Base-by-base conservation (phyloP, 768 basidiomycete species). In the Serendipita indica region DNA sequence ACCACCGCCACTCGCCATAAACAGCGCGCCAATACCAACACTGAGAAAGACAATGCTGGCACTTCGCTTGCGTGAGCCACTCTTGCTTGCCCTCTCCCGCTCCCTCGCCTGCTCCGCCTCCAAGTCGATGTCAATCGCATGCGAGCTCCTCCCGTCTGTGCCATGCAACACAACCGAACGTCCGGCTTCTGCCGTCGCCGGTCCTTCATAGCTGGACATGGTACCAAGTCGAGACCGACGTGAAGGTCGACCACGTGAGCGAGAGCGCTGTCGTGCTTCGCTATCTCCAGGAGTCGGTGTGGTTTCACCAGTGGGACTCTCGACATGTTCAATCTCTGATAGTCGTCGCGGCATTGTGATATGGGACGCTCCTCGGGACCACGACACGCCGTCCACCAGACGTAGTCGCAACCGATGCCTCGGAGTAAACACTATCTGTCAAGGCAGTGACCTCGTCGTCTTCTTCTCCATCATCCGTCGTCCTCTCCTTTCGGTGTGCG, bases 1-100 rank as follows among this genome's bases (percentile, higher is more conserved):
- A n/a, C 41, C 18, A 34, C 22, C 14, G 18, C 2, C 28, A 10
- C 60, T 49, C 32, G 33, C 22, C 22, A 56, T 33, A 6, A 33
- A 35, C 13, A 46, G 37, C 28, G 39, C 52, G 41, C 57, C 30
- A 27, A n/a, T 13, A 0, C 22, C n/a, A 10, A 79, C 74, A 34
- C 86, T 79, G 62, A 96, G 73, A 64, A 96, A 88, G 18, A 93
- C 79, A 73, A 94, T 83, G 1, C 81, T 81, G 3, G 84, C 83
- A 30, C 84, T 79, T 61, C 80, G 77, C 22, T 28, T 54, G 1
- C 49, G 20, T 16, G 22, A 27, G 16, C 49, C 49, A 54, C 49
- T 54, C 22, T 54, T 54, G n/a, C 49, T 54, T 16, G 20, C 49
- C 35, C 35, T 37, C 35, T 37, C n/a, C 18, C 35, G 45, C 45